Conservation (phyloP, 2,329 filamentous ascomycete species). For the Cladosporium sp. region DNA sequence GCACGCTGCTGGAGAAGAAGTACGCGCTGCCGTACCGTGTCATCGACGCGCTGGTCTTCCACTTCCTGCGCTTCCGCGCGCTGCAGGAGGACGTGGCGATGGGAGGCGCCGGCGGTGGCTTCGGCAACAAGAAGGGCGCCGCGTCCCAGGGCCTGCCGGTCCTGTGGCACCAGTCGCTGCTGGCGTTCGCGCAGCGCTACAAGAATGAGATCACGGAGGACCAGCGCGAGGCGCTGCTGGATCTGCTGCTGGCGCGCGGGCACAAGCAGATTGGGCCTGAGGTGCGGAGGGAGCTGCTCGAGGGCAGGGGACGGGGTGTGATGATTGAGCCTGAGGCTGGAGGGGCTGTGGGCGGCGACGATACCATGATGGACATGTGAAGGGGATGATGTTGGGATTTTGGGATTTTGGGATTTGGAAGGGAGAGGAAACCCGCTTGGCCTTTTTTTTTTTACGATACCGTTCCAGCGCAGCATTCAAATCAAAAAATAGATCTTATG, state of each 20-base stretch:
- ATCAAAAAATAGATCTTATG: too few species aligned
- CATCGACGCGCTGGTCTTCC: conserved; percentile 89
- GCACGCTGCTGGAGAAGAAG: conserved; percentile 88
- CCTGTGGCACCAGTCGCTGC: conserved; percentile 89
- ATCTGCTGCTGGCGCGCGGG: conserved; percentile 75
- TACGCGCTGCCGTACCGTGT: conserved; percentile 94
- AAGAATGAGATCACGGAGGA: conserved; percentile 95
- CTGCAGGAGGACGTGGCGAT: conserved; percentile 58
- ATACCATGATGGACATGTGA: conserved; percentile 68
- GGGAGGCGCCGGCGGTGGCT: conserved; percentile 33
- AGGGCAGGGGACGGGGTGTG: conserved; percentile 78
- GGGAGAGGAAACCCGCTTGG: too few species aligned
- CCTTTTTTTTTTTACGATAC: too few species aligned
- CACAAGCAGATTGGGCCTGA: conserved; percentile 88
- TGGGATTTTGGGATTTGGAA: not conserved
- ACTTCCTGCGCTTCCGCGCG: conserved; percentile 84
- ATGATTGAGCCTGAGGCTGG: conserved; percentile 53
- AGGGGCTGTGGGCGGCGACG: conserved; percentile 61
- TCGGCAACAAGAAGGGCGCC: conserved; percentile 37
- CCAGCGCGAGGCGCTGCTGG: conserved; percentile 82
- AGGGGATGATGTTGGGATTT: not conserved
- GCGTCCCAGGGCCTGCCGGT: conserved; percentile 62
- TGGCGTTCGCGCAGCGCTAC: conserved; percentile 91
- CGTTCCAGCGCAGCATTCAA: too few species aligned
- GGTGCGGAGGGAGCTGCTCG: conserved; percentile 79